phyloP scores from a whole-genome alignment of 2,329 filamentous ascomycete genomes.

The Curvularia spicifera region DNA sequence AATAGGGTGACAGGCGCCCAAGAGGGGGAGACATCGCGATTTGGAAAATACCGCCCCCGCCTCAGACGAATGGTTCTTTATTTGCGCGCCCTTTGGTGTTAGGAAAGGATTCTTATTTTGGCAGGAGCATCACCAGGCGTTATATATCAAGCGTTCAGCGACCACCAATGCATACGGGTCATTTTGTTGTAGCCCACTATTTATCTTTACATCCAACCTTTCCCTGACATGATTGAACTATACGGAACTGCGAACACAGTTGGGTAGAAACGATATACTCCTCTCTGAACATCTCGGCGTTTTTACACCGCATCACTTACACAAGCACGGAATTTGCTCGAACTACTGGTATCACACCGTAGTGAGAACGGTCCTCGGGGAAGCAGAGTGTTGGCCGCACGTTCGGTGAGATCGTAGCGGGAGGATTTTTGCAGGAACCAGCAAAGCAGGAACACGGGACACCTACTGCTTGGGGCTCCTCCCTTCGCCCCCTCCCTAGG shows the following conservation, averaged over 20 bases:
- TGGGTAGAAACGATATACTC: not conserved
- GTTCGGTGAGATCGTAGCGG: constrained; percentile 13
- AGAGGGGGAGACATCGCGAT: not conserved
- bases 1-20: not conserved
- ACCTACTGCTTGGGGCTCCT: constrained; percentile 15
- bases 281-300: too few species aligned
- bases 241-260: not conserved
- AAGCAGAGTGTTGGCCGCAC: constrained; percentile 7
- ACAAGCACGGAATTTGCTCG: not conserved
- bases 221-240: not conserved
- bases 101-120: not conserved
- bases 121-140: constrained; percentile 7
- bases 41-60: not conserved
- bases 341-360: not conserved
- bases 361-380: not conserved
- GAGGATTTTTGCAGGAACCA: constrained; percentile 17
- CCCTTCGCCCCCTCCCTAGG: constrained; percentile 3
- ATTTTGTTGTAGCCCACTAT: constrained; percentile 1
- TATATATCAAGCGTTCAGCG: constrained; percentile 15
- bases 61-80: not conserved
- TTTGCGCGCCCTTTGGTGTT: constrained; percentile 1
- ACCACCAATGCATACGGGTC: constrained; percentile 4
- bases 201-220: not conserved
- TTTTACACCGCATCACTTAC: not conserved
- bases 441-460: constrained; percentile 12